Base-by-base conservation (phyloP, 1,284 basidiomycete genomes). In the Fomitiporia mediterranea region DNA sequence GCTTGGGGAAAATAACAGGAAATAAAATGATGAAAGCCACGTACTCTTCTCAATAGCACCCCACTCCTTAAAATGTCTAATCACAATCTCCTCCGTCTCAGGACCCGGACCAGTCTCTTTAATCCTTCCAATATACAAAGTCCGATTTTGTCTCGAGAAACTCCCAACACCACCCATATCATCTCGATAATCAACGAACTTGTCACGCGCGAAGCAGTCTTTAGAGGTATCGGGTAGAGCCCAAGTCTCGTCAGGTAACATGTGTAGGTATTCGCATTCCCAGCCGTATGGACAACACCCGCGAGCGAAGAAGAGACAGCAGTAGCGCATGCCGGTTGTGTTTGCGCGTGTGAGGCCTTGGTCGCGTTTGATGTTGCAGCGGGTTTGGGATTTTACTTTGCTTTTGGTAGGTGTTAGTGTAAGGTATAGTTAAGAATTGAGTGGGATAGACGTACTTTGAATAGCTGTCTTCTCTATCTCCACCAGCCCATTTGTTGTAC, bases 141-240 rank as follows among this genome's bases (percentile, higher is more conserved):
- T 99, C 59, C 95, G 77, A 70, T 99, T 99, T 69, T 94, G 85
- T 39, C 94, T 77, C 66, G 89, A 91, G 73, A 99, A 98, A 55
- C 91, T 93, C 19, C 96, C 96, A 23, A 98, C 96, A 70, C 96
- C 96, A 64, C 96, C 97, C 96, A 99, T 99, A 72, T 99, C 97
- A 69, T 99, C 96, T 62, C 96, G 79, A 73, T 98, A 99, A 70
- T 95, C 94, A 0, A 94, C 79, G 70, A 98, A 97, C 74, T 98
- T 98, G 75, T 98, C 94, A 54, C 96, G 80, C 0, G 94, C 94
- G 68, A 99, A 99, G 69, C 94, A 94, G 70, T 99, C 96, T 68
- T 94, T 90, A 3, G 94, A 94, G 47, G 89, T 87, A 70, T 98
- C 95, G 0, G 93, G 91, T 5, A 95, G 75, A 23, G 83, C 77